phyloP scores from a whole-genome alignment of 2,329 filamentous ascomycete genomes.

The Blastomyces percursus region DNA sequence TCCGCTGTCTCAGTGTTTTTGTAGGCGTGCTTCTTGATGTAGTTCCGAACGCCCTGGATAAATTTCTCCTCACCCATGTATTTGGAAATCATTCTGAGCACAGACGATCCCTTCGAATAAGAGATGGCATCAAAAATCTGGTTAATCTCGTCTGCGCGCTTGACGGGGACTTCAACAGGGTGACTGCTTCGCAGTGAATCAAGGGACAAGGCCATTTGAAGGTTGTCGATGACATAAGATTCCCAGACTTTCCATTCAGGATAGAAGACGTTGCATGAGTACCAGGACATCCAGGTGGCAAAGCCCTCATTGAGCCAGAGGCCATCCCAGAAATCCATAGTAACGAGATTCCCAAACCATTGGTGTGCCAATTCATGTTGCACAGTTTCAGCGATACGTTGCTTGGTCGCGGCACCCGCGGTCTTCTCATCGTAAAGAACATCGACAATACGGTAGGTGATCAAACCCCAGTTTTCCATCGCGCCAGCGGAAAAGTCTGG shows the following conservation, averaged over 20 bases:
- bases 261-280: slow-evolving; percentile 88
- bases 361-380: slow-evolving; percentile 96
- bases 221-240: slow-evolving; percentile 82
- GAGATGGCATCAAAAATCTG: slow-evolving; percentile 98
- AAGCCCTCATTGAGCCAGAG: slow-evolving; percentile 94
- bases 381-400: slow-evolving; percentile 87
- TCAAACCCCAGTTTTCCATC: slow-evolving; percentile 97
- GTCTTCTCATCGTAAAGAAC: slow-evolving; percentile 84
- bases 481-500: slow-evolving; percentile 92
- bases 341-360: slow-evolving; percentile 96
- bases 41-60: slow-evolving; percentile 79
- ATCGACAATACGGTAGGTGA: slow-evolving; percentile 90
- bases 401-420: slow-evolving; percentile 77
- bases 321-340: slow-evolving; percentile 98
- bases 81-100: slow-evolving; percentile 93
- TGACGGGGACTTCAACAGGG: slow-evolving; percentile 91
- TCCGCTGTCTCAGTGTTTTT: slow-evolving; percentile 87
- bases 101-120: slow-evolving; percentile 92
- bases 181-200: slow-evolving; percentile 91
- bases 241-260: slow-evolving; percentile 99
- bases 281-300: slow-evolving; percentile 88
- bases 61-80: slow-evolving; percentile 88
- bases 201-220: slow-evolving; percentile 75
- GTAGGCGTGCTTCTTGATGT: slow-evolving; percentile 94
- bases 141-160: slow-evolving; percentile 90